Percentiles rank a stretch among this genome's conserved stretches.
Conservation (phyloP, 78 protist species). For the Tieghemostelium lacteum region DNA sequence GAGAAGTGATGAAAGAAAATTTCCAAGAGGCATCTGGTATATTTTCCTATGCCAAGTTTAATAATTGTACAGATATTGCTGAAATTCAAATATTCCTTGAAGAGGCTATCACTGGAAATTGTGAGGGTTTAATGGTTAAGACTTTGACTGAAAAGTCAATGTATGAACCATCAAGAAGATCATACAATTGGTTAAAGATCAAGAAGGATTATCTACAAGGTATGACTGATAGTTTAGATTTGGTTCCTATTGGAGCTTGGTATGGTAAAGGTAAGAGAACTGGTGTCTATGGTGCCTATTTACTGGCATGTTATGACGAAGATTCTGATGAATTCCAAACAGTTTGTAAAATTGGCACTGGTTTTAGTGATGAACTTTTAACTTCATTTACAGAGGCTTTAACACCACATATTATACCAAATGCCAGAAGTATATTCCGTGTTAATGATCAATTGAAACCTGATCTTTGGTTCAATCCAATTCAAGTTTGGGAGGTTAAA, state of each 20-base stretch:
- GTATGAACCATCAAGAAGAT: conserved; percentile 92
- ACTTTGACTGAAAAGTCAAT: conserved; percentile 88
- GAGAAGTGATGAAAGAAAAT: conserved; percentile 44
- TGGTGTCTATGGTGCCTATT: conserved; percentile 95
- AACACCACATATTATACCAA: conserved; percentile 28
- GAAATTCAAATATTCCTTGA: conserved; percentile 90
- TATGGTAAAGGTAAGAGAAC: conserved; percentile 98
- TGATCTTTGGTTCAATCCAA: conserved; percentile 95
- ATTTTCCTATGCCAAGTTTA: conserved; percentile 85
- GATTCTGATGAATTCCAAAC: conserved; percentile 94
- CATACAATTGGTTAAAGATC: conserved; percentile 96
- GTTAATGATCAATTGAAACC: conserved; percentile 68
- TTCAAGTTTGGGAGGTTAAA: conserved; percentile 96
- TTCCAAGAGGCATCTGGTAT: conserved; percentile 54
- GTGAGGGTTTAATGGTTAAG: conserved; percentile 99
- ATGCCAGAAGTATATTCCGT: conserved; percentile 64
- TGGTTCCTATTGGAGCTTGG: conserved; percentile 98
- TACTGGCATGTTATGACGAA: conserved; percentile 95
- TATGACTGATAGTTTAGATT: conserved; percentile 97
- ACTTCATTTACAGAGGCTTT: conserved; percentile 23
- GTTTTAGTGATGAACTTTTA: conserved; percentile 92
- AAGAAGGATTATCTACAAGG: conserved; percentile 98
- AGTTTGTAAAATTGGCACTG: conserved; percentile 96
- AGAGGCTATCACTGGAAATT: conserved; percentile 82
- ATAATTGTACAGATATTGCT: conserved; percentile 82